These are phyloP conservation scores for Taphrina confusa DNA, from an alignment of 1,139 yeast species.

Conservation along the genomic window DNA sequence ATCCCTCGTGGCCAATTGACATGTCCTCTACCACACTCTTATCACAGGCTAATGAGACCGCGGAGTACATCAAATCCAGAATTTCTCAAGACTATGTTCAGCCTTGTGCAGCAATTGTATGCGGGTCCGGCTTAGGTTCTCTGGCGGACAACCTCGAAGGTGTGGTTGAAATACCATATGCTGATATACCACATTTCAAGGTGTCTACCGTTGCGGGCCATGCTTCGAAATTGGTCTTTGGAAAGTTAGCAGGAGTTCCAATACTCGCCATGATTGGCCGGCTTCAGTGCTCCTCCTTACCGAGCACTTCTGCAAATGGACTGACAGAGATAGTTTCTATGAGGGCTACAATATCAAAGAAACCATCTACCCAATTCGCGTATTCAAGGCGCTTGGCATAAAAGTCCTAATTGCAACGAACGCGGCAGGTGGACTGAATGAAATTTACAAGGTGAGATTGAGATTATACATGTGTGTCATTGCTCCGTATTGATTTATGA, in stretches of 20 bases:
- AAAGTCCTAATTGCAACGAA: constrained; percentile 67
- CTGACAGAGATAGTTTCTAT: constrained; percentile 53
- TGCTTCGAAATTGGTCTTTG: constrained; percentile 78
- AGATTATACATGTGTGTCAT: too few species aligned
- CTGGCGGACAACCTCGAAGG: constrained; percentile 60
- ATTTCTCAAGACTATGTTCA: constrained; percentile 44
- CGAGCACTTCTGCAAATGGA: not conserved
- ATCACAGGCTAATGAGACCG: constrained; percentile 41
- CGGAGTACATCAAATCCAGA: constrained; percentile 41
- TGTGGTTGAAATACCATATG: constrained; percentile 60
- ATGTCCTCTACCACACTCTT: not conserved
- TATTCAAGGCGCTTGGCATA: constrained; percentile 65
- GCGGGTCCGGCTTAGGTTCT: constrained; percentile 95
- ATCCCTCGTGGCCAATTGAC: not conserved
- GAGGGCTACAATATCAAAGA: constrained; percentile 83
- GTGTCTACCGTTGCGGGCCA: constrained; percentile 83
- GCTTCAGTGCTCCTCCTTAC: constrained; percentile 5
- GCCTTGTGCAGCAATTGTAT: constrained; percentile 75
- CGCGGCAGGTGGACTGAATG: constrained; percentile 89
- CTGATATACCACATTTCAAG: constrained; percentile 76
- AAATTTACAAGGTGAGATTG: constrained; percentile 58
- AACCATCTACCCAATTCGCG: constrained; percentile 83
- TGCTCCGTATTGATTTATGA: too few species aligned
- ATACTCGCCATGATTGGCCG: constrained; percentile 64
- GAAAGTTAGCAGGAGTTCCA: constrained; percentile 64